Conservation (phyloP, 2,329 filamentous ascomycete genomes). For the Aspergillus novofumigatus region DNA sequence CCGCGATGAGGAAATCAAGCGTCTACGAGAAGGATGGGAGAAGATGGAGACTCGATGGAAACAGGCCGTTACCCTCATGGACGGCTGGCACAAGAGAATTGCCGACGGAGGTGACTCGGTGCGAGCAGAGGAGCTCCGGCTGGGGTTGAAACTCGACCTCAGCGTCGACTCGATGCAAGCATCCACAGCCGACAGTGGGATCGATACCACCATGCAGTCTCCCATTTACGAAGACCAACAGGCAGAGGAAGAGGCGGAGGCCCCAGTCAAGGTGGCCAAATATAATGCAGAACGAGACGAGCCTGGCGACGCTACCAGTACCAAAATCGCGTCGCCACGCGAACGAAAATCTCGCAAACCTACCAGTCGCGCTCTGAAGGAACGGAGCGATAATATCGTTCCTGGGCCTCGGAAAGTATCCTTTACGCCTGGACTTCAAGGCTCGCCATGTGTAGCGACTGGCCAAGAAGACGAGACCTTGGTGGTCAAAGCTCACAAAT, state of each 20-base stretch:
- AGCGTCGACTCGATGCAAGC: constrained; percentile 24
- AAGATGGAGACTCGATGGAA: constrained; percentile 90
- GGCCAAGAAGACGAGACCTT: constrained; percentile 33
- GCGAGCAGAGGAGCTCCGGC: constrained; percentile 40
- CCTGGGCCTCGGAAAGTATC: constrained; percentile 35
- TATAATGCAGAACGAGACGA: not conserved
- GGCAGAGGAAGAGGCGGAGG: constrained; percentile 11
- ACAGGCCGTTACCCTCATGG: constrained; percentile 85
- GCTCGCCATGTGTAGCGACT: constrained; percentile 21
- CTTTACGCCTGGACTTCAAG: constrained; percentile 32
- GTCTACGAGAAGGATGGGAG: constrained; percentile 80
- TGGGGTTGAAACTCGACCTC: constrained; percentile 40
- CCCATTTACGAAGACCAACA: constrained; percentile 31
- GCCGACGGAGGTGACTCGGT: constrained; percentile 39
- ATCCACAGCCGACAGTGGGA: constrained; percentile 13
- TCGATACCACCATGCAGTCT: constrained; percentile 22
- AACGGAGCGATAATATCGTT: constrained; percentile 35
- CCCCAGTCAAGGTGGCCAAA: not conserved
- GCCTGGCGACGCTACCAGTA: not conserved
- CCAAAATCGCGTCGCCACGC: not conserved
- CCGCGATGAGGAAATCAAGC: constrained; percentile 85
- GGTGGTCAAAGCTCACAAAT: constrained; percentile 30
- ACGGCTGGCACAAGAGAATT: constrained; percentile 85
- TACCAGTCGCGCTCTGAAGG: constrained; percentile 29
- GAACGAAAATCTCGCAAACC: constrained; percentile 12